These are phyloP conservation scores for Neopestalotiopsis rosae DNA, from an alignment of 2,329 filamentous ascomycete genomes.

Conservation along the genomic window DNA sequence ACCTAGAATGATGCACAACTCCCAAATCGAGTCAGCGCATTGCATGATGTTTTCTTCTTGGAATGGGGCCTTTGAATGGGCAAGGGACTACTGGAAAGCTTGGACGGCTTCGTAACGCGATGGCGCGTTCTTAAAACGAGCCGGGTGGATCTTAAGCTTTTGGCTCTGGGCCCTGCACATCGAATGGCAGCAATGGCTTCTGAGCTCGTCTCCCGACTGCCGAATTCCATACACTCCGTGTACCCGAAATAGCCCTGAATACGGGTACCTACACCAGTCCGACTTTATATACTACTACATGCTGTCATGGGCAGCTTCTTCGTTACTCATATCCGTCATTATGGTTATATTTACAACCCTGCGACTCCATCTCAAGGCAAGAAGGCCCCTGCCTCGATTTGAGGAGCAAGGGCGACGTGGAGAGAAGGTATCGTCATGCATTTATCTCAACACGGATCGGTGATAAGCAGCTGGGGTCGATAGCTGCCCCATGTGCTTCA, in stretches of 20 bases:
- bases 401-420: not conserved
- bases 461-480: not conserved
- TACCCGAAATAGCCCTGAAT: conserved; percentile 3
- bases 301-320: not conserved
- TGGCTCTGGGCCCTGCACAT: no score
- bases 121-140: conserved; percentile 14
- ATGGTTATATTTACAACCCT: conserved; percentile 2
- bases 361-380: not conserved
- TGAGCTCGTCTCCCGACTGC: not conserved
- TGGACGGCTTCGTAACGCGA: conserved; percentile 5
- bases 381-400: not conserved
- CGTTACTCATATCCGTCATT: not conserved
- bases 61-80: not conserved
- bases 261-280: not conserved
- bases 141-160: conserved; percentile 11
- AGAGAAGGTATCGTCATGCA: not conserved
- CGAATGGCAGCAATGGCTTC: no score
- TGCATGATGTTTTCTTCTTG: not conserved
- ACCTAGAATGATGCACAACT: not conserved
- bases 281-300: not conserved
- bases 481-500: not conserved
- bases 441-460: not conserved
- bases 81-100: conserved; percentile 1
- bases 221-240: not conserved
- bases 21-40: not conserved